These are phyloP conservation scores for Lentinula edodes DNA, from an alignment of 768 basidiomycete genomes.

Conservation along the genomic window DNA sequence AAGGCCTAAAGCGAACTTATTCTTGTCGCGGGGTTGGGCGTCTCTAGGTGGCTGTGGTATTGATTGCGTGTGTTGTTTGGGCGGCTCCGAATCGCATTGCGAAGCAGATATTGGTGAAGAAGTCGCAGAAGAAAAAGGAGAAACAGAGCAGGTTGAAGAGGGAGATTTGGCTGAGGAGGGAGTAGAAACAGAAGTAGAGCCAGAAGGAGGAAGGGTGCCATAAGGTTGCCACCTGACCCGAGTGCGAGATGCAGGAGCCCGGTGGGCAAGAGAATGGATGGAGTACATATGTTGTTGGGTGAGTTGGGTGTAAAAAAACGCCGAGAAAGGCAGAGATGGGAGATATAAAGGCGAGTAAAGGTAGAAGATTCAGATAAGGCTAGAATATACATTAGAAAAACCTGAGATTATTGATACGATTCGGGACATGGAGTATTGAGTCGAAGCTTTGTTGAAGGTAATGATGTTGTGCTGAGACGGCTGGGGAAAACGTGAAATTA, in stretches of 20 bases:
- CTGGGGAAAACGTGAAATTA: slow-evolving; percentile 19
- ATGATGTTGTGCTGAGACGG: slow-evolving; percentile 5
- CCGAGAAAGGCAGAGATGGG: slow-evolving; percentile 13
- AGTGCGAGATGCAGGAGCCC: slow-evolving; percentile 63
- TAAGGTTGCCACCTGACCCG: slow-evolving; percentile 83
- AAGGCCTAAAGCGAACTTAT: slow-evolving; percentile 61
- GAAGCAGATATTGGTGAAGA: slow-evolving; percentile 25
- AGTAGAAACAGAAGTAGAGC: slow-evolving; percentile 30
- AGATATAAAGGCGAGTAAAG: slow-evolving; percentile 18
- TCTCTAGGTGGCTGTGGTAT: slow-evolving; percentile 15
- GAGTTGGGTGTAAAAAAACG: slow-evolving; percentile 22
- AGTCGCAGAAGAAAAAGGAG: slow-evolving; percentile 43
- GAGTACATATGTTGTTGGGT: slow-evolving; percentile 11
- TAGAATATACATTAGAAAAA: slow-evolving; percentile 27
- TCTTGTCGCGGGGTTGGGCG: slow-evolving; percentile 29
- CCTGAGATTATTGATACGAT: slow-evolving; percentile 10
- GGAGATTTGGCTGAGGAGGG: slow-evolving; percentile 36
- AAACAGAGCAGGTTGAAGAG: slow-evolving; percentile 42
- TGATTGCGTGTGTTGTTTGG: slow-evolving; percentile 30
- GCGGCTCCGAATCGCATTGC: slow-evolving; percentile 28
- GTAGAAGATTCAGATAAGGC: slow-evolving; percentile 29
- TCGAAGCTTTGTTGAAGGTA: slow-evolving; percentile 8
- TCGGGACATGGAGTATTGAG: slow-evolving; percentile 4
- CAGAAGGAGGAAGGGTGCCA: slow-evolving; percentile 33
- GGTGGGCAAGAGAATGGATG: slow-evolving; percentile 52